Evolutionary conservation across 371 early-diverging fungal species (phyloP).

Genomic region (Actinomortierella ambigua): DNA sequence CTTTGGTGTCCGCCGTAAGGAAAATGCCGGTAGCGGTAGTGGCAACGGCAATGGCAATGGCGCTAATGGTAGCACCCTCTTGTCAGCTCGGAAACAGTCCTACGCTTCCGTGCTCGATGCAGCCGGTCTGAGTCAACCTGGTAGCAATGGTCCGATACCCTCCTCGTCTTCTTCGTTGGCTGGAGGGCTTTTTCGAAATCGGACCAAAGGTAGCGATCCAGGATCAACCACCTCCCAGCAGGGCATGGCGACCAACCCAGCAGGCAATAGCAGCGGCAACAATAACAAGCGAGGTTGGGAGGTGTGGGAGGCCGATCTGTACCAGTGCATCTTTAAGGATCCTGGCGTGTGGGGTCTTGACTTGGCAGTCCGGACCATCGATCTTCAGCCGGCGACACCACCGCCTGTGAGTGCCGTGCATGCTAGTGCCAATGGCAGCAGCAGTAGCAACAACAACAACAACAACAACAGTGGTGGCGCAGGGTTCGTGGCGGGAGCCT

Average conservation of each 20-base stretch:
- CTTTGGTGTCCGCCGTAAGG: conserved; percentile 36
- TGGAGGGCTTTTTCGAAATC: no score
- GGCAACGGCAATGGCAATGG: neutral
- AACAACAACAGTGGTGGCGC: no score
- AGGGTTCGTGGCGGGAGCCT: no score
- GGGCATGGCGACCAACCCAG: neutral
- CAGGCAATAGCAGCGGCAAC: neutral
- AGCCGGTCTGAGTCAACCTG: neutral
- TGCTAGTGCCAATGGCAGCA: no score
- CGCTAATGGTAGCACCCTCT: no score
- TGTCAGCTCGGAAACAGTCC: conserved; percentile 9
- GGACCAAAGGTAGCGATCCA: no score
- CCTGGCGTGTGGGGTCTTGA: conserved; percentile 38
- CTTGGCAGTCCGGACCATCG: conserved; percentile 25
- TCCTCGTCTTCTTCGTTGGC: no score
- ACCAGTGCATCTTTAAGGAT: conserved; percentile 42
- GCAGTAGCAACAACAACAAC: no score
- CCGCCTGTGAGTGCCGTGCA: no score
- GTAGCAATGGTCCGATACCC: no score
- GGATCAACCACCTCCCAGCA: no score
- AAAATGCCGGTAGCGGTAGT: conserved; percentile 6
- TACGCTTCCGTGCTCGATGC: conserved; percentile 22
- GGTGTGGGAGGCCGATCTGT: conserved; percentile 44
- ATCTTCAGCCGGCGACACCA: conserved; percentile 12
- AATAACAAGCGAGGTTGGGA: conserved; percentile 40